These are phyloP conservation scores for Trichoderma aggressivum DNA, from an alignment of 2,329 filamentous ascomycete genomes.

Conservation along the genomic window DNA sequence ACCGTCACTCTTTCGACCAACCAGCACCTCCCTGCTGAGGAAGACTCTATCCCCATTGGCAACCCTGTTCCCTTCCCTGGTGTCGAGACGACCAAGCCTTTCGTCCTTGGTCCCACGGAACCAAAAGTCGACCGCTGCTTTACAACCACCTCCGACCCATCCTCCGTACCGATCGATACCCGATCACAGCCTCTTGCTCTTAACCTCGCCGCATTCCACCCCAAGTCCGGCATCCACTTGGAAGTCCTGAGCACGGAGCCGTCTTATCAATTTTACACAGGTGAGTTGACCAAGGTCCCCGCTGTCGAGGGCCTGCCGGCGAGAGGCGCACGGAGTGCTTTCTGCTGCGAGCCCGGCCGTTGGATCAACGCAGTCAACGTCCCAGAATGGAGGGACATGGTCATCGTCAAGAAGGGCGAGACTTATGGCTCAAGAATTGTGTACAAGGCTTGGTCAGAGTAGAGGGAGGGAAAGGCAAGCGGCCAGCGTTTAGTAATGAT, in stretches of 20 bases:
- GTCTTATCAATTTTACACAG: constrained; percentile 95
- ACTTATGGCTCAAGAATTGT: constrained; percentile 77
- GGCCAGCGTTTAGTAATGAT: background rate
- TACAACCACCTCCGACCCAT: constrained; percentile 64
- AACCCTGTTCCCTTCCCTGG: constrained; percentile 62
- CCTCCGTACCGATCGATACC: constrained; percentile 62
- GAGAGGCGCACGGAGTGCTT: constrained; percentile 66
- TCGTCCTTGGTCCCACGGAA: constrained; percentile 66
- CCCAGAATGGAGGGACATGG: constrained; percentile 73
- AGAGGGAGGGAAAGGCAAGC: constrained; percentile 53
- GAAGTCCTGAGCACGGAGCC: constrained; percentile 91
- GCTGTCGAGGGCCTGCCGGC: constrained; percentile 60
- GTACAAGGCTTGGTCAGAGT: constrained; percentile 80
- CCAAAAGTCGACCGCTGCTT: constrained; percentile 92
- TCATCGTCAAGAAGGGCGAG: constrained; percentile 78
- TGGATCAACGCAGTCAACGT: constrained; percentile 88
- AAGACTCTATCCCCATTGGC: constrained; percentile 69
- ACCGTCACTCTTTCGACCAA: constrained; percentile 64
- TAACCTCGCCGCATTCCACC: constrained; percentile 70
- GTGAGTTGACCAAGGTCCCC: constrained; percentile 76
- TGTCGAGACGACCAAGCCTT: constrained; percentile 62
- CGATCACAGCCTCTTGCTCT: constrained; percentile 59
- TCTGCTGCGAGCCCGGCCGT: constrained; percentile 89
- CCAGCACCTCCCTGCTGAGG: constrained; percentile 70
- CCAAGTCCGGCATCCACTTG: constrained; percentile 71